Conservation (phyloP, 192 early-diverging fungal genomes). For the Irineochytrium annulatum region DNA sequence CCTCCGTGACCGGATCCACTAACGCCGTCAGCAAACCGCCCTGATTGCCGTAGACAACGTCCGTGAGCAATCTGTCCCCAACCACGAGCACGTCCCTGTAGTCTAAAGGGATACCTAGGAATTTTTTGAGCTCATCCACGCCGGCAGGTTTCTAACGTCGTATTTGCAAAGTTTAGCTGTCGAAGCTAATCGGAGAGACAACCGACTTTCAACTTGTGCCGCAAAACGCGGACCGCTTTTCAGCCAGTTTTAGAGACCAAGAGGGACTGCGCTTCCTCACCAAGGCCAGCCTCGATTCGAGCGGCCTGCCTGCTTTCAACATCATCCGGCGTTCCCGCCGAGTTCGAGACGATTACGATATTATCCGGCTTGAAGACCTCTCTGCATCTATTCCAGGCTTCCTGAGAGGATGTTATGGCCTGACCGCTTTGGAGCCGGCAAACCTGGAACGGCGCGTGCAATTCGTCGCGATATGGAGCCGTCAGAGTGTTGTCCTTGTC, state of each 20-base stretch:
- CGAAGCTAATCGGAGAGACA: too few species aligned
- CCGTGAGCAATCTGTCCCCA: constrained; percentile 84
- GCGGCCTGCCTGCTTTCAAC: constrained; percentile 37
- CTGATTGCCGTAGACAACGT: constrained; percentile 79
- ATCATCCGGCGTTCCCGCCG: constrained; percentile 82
- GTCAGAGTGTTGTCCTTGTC: constrained; percentile 98
- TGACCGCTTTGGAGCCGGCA: neutral
- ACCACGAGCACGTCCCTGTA: constrained; percentile 63
- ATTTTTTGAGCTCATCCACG: constrained; percentile 51
- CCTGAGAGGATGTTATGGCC: too few species aligned
- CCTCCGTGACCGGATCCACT: constrained; percentile 59
- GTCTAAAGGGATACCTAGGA: constrained; percentile 37
- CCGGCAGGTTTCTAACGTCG: constrained; percentile 69
- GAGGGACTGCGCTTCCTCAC: constrained; percentile 18
- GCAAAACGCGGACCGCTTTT: constrained; percentile 4
- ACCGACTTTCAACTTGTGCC: neutral
- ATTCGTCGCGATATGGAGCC: constrained; percentile 65
- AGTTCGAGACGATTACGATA: constrained; percentile 87
- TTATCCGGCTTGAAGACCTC: constrained; percentile 54
- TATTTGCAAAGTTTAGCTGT: neutral
- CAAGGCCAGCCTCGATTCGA: constrained; percentile 41
- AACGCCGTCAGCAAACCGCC: constrained; percentile 69
- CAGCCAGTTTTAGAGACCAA: neutral
- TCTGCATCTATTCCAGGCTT: constrained; percentile 64
- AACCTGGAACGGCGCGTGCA: constrained; percentile 66